Evolutionary conservation across 2,329 filamentous ascomycete genomes (phyloP), one percentile per base, ranked within the genome.

Genomic region (Apiospora sp.): DNA sequence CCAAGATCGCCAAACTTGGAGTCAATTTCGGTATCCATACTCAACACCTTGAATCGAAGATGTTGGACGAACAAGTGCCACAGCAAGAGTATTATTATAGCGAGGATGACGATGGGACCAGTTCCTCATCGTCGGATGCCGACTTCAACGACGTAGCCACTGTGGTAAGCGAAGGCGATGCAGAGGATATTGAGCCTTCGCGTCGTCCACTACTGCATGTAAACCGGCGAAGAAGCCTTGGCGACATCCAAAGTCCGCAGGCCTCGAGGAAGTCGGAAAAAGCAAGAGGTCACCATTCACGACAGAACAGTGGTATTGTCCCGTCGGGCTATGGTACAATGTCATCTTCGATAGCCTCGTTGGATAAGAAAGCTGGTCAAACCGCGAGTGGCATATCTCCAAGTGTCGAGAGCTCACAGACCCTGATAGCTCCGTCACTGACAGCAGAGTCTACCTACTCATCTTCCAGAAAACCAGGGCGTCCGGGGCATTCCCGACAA

Each of bases 11-110:
- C 75, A 86, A 88, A 81, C 82, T 93, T 68, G 91, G 91, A 3
- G 86, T 93, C 30, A 93, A 86, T 75, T 86, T 94, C 74, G 92
- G 92, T 1, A 95, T 96, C 82, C 91, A 92, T 75, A 95, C 93
- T 3, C 92, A 95, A 75, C 90, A 91, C 71, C 83, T 97, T 1
- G 87, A 90, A 12, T 87, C 90, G 72, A 88, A 90, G 34, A 87
- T 92, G 14, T 84, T 93, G 4, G 84, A 86, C 14, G 71, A 64
- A 37, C 71, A 73, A 72, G 69, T 73, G 12, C 67, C 75, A n/a
- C 73, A 49, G 19, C 73, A 72, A 30, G 54, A 73, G 5, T 73
- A 75, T 10, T 73, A 75, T 43, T 77, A 69, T 14, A 77, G 74
- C 69, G 77, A 78, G 19, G 76, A 79, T 34, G 78, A 77, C 24